Conservation (phyloP, 169 alveolate species). For the Cryptosporidium canis region DNA sequence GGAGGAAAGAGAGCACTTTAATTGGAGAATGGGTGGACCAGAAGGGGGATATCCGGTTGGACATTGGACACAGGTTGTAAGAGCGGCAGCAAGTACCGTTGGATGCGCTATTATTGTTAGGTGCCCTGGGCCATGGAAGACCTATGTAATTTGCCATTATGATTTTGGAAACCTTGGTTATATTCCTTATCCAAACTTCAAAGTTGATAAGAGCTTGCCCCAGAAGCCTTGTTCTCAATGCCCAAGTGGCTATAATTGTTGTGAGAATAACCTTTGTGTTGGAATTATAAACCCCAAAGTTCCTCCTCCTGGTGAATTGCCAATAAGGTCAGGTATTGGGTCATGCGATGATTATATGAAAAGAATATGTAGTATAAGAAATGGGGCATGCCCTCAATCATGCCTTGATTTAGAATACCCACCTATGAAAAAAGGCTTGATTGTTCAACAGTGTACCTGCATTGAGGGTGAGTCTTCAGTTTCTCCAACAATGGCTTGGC, state of each 20-base stretch:
- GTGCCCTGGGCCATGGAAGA: conserved; percentile 77
- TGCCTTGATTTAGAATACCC: conserved; percentile 49
- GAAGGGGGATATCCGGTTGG: conserved; percentile 76
- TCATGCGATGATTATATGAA: conserved; percentile 52
- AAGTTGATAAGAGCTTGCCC: conserved; percentile 35
- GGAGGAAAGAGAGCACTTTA: conserved; percentile 78
- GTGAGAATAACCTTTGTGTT: conserved; percentile 69
- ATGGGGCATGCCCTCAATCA: conserved; percentile 68
- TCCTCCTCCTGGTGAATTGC: conserved; percentile 65
- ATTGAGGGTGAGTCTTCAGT: neutral
- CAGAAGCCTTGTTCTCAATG: conserved; percentile 71
- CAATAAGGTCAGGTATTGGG: conserved; percentile 12
- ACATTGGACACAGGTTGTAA: conserved; percentile 78
- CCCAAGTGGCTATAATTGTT: conserved; percentile 70
- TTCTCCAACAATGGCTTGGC: conserved; percentile 70
- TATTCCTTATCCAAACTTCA: conserved; percentile 73
- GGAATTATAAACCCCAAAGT: conserved; percentile 60
- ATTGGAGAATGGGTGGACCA: conserved; percentile 74
- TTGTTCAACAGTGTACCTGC: conserved; percentile 70
- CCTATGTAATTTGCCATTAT: conserved; percentile 77
- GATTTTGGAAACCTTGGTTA: conserved; percentile 76
- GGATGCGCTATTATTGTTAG: conserved; percentile 78
- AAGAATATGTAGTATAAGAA: conserved; percentile 65
- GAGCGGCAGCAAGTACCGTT: conserved; percentile 79
- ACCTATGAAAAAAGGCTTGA: conserved; percentile 52